Percentiles rank a stretch among this genome's conserved stretches.
Evolutionary conservation across 2,329 filamentous ascomycete genomes (phyloP).

Genomic region (Aspergillus phoenicis): DNA sequence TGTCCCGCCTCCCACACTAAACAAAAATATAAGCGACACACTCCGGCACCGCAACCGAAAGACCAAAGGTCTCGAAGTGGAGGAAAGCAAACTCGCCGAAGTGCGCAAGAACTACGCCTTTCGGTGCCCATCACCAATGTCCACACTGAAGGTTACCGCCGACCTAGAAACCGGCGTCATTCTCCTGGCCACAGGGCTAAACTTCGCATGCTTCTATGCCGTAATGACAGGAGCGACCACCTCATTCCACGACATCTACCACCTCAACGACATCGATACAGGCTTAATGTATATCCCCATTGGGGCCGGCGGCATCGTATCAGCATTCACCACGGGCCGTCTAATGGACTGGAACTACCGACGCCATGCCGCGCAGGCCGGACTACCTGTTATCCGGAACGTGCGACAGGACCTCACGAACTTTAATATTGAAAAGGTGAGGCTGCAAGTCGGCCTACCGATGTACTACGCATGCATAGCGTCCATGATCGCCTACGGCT

Average conservation of each 20-base stretch:
- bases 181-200: conserved; percentile 41
- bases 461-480: conserved; percentile 20
- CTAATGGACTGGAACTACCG: conserved; percentile 28
- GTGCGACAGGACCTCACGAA: conserved; percentile 7
- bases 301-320: conserved; percentile 25
- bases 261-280: conserved; percentile 52
- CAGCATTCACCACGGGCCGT: conserved; percentile 21
- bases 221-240: conserved; percentile 51
- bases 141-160: conserved; percentile 38
- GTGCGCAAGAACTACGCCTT: conserved; percentile 26
- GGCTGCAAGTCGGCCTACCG: conserved; percentile 25
- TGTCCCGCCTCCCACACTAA: conserved; percentile 28
- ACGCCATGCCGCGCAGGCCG: conserved; percentile 15
- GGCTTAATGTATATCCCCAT: conserved; percentile 44
- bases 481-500: conserved; percentile 31
- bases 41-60: conserved; percentile 16
- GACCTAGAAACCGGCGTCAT: conserved; percentile 42
- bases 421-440: conserved; percentile 27
- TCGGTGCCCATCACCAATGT: conserved; percentile 40
- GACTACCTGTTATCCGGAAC: conserved; percentile 2
- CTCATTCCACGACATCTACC: conserved; percentile 50
- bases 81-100: neutral
- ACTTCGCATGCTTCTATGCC: conserved; percentile 54
- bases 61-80: conserved; percentile 9
- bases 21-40: conserved; percentile 26